Base-by-base conservation (phyloP, 176 grass and related monocot genomes). In the Hsuehochloa calcarea region DNA sequence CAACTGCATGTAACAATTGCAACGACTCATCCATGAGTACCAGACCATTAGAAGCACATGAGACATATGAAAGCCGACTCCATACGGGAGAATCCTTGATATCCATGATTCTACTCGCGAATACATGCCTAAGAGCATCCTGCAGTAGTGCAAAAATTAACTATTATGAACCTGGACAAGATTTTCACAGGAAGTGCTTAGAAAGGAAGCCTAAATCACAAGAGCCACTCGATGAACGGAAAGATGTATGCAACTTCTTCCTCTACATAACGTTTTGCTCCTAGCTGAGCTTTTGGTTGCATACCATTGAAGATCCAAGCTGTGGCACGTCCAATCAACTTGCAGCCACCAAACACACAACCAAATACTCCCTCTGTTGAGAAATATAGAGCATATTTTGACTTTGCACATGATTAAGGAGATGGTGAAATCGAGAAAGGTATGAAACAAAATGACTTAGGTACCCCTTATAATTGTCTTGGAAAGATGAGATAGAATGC, bases 91-190 rank as follows among this genome's bases (percentile, higher is more conserved):
- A 99, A 47, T 99, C 93, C 77, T 91, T 96, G 86, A 96, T 87
- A 71, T 99, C 93, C 84, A 88, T 82, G 72, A 99, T 95, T 95
- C 96, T 93, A 83, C 91, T 92, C 0, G 94, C 27, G 38, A 99
- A 96, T 72, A 99, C 86, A 96, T 99, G 93, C 74, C 96, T 96
- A 79, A 99, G 93, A 80, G 91, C 92, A 88, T 99, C 96, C 96
- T 99, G 90, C 70, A 35, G 50, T 80, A 41, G 27, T 66, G 58
- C 3, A 72, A 87, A 85, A 78, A 44, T 6, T n/a, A 47, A 80
- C 50, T 64, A 60, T 35, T 87, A 58, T 68, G 80, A 74, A 49
- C 58, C 47, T 80, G 10, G 64, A 14, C 22, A 84, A 74, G 50
- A 70, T 67, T 52, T 20, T 26, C 45, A 68, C 10, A 84, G 35